A percentile compares a stretch with the other conserved stretches of the same genome.
phyloP scores from a whole-genome alignment of 495 filamentous ascomycete genomes.

The Hyaloscypha hepaticicola region DNA sequence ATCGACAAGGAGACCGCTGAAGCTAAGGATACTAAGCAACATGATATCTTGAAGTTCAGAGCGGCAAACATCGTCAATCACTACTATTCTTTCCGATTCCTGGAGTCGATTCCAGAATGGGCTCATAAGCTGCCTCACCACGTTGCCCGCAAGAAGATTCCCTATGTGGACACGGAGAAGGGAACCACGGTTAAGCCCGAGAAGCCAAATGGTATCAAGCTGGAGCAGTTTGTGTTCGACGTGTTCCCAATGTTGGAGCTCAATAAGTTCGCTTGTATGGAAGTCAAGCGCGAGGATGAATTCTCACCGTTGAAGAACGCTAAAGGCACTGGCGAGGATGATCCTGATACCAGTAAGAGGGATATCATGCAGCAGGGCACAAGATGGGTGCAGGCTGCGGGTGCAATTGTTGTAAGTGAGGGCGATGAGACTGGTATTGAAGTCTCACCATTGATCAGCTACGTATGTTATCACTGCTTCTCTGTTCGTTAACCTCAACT shows the following conservation, averaged over 20 bases:
- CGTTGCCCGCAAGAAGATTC: constrained; percentile 98
- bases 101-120: constrained; percentile 86
- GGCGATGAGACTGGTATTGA: constrained; percentile 72
- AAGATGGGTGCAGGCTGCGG: constrained; percentile 78
- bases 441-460: constrained; percentile 90
- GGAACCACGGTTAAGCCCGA: constrained; percentile 82
- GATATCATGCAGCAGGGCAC: constrained; percentile 89
- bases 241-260: constrained; percentile 89
- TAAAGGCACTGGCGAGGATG: constrained; percentile 84
- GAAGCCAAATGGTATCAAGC: constrained; percentile 96
- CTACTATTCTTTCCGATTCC: constrained; percentile 95
- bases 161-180: constrained; percentile 70
- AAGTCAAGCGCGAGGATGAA: constrained; percentile 95
- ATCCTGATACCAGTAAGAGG: constrained; percentile 83
- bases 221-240: constrained; percentile 99
- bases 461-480: constrained; percentile 61
- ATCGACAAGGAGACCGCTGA: constrained; percentile 86
- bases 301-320: constrained; percentile 99
- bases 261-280: constrained; percentile 88
- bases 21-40: constrained; percentile 82
- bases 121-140: constrained; percentile 87
- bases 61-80: constrained; percentile 99
- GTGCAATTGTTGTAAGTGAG: constrained; percentile 74
- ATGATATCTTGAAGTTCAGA: constrained; percentile 85
- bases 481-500: constrained; percentile 42